These are phyloP conservation scores for Aspergillus hiratsukae DNA, from an alignment of 2,329 filamentous ascomycete genomes.

Conservation along the genomic window DNA sequence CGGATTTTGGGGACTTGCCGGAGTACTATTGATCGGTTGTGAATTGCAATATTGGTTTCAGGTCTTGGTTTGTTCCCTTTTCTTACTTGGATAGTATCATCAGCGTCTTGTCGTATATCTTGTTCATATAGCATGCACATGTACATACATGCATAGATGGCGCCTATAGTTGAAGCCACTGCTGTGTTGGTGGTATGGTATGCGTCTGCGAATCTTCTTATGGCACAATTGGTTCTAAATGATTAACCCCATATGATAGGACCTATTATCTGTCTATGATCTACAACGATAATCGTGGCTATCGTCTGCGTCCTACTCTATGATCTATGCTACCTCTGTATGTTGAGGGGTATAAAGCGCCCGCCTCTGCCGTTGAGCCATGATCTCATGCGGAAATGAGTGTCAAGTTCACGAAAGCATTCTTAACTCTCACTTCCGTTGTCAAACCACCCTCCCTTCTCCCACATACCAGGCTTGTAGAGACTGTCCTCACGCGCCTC, in stretches of 20 bases:
- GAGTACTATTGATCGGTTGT: constrained; percentile 37
- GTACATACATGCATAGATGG: not conserved
- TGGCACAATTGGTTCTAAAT: not conserved
- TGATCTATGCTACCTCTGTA: not conserved
- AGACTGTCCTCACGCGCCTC: constrained; percentile 57
- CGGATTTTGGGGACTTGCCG: constrained; percentile 41
- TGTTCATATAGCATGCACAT: not conserved
- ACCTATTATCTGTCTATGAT: not conserved
- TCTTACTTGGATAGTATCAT: constrained; percentile 1
- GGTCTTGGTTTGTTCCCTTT: not conserved
- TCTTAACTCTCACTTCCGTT: constrained; percentile 14
- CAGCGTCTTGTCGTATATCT: constrained; percentile 2
- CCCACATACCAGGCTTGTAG: constrained; percentile 72
- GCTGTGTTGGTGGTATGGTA: too few species aligned
- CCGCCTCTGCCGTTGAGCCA: not conserved
- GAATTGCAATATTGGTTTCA: not conserved
- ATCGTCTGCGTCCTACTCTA: not conserved
- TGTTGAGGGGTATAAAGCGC: not conserved
- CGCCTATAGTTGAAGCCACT: not conserved
- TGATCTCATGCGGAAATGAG: not conserved
- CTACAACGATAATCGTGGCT: not conserved
- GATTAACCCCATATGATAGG: not conserved
- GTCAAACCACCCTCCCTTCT: constrained; percentile 79
- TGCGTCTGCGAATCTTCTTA: not conserved
- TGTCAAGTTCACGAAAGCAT: constrained; percentile 7